phyloP scores from a whole-genome alignment of 768 basidiomycete genomes.

The Krasilnikovozyma curviuscula region DNA sequence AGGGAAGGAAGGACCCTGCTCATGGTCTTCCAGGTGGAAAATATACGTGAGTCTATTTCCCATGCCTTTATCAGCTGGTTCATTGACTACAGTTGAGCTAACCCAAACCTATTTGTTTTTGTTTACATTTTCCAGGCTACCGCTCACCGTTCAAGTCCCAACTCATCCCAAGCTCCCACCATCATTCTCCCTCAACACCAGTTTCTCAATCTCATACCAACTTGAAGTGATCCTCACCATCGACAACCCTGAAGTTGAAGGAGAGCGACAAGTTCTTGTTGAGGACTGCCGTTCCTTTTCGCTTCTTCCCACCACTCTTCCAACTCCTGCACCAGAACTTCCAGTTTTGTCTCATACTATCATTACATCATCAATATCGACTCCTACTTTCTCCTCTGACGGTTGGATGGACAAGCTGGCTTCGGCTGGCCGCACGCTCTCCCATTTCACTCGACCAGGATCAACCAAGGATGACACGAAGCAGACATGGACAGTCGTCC shows the following conservation, averaged over 20 bases:
- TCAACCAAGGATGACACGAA: background rate
- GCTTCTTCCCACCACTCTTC: constrained; percentile 9
- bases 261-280: constrained; percentile 1
- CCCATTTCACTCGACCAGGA: background rate
- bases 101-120: background rate
- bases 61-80: background rate
- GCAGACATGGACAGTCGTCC: constrained; percentile 5
- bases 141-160: constrained; percentile 10
- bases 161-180: constrained; percentile 9
- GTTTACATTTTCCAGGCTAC: constrained; percentile 3
- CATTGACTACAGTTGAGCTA: background rate
- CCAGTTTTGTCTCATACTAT: constrained; percentile 5
- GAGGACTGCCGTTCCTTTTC: background rate
- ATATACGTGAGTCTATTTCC: constrained; percentile 5
- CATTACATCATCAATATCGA: no score
- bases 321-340: background rate
- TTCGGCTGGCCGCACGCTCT: background rate
- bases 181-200: background rate
- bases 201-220: constrained; percentile 6
- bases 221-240: constrained; percentile 11
- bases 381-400: background rate
- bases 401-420: constrained; percentile 8
- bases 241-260: constrained; percentile 1
- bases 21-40: constrained; percentile 11
- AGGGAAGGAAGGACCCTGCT: constrained; percentile 3